These are phyloP conservation scores for Talaromyces sp. DNA, from an alignment of 2,329 filamentous ascomycete genomes.

Conservation along the genomic window DNA sequence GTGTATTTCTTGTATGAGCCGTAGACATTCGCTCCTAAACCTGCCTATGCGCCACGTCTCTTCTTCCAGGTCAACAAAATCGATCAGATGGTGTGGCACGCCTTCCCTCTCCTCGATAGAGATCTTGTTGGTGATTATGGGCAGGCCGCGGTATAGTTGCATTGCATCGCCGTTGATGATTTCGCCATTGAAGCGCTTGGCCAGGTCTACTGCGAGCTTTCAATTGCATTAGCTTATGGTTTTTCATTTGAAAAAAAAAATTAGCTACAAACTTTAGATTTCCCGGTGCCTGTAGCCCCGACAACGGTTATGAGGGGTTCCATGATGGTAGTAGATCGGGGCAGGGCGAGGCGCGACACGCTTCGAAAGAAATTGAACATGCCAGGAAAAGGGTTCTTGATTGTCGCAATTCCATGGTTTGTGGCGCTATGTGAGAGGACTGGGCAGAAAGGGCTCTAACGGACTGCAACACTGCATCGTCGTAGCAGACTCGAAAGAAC, in stretches of 20 bases:
- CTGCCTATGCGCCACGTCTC: conserved; percentile 76
- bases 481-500: background rate
- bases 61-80: conserved; percentile 67
- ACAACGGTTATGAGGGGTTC: conserved; percentile 71
- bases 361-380: conserved; percentile 25
- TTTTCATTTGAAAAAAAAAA: background rate
- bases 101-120: conserved; percentile 66
- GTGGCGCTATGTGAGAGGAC: background rate
- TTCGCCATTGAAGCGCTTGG: conserved; percentile 77
- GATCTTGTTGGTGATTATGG: conserved; percentile 95
- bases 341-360: conserved; percentile 11
- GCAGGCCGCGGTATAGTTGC: conserved; percentile 89
- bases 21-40: conserved; percentile 65
- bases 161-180: conserved; percentile 97
- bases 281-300: conserved; percentile 88
- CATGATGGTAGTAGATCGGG: conserved; percentile 21
- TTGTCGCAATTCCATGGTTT: background rate
- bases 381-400: background rate
- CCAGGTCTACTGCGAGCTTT: conserved; percentile 84
- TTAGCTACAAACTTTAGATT: conserved; percentile 69
- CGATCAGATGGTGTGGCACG: conserved; percentile 82
- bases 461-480: background rate
- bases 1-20: conserved; percentile 70
- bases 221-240: conserved; percentile 20
- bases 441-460: background rate